These are phyloP conservation scores for Aspergillus sclerotiicarbonarius DNA, from an alignment of 495 filamentous ascomycete genomes.

Conservation along the genomic window DNA sequence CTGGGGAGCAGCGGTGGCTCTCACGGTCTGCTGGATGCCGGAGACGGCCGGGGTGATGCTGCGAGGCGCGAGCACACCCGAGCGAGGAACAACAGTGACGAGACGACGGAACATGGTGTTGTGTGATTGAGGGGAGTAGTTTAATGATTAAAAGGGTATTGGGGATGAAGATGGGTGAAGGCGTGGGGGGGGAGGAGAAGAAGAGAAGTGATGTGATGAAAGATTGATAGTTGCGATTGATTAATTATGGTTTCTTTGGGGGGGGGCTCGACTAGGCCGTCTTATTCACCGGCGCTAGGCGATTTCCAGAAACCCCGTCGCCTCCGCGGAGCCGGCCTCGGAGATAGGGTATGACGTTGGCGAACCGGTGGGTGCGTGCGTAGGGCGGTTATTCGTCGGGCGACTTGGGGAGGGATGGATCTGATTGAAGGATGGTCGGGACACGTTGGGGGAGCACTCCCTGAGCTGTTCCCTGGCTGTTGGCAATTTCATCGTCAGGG, in stretches of 20 bases:
- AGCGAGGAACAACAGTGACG: conserved; percentile 48
- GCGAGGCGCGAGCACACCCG: conserved; percentile 45
- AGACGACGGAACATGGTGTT: conserved; percentile 53
- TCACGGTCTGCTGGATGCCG: conserved; percentile 29
- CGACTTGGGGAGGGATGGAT: not conserved
- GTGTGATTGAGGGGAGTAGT: not conserved
- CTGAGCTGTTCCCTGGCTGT: not conserved
- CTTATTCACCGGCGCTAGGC: conserved; percentile 14
- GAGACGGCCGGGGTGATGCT: conserved; percentile 40
- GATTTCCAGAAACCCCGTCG: conserved; percentile 12
- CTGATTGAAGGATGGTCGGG: not conserved
- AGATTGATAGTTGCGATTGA: conserved; percentile 17
- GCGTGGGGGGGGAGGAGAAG: conserved; percentile 2
- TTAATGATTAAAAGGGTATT: not conserved
- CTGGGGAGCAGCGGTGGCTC: conserved; percentile 31
- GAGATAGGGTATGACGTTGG: conserved; percentile 7
- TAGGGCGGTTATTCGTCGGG: not conserved
- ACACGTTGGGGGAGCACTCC: not conserved
- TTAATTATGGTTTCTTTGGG: conserved; percentile 12
- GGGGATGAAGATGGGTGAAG: not conserved
- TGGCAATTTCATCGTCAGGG: not conserved
- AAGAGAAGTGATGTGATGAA: conserved; percentile 11
- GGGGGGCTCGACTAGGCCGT: not conserved
- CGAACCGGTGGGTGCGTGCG: not conserved
- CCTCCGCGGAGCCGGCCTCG: conserved; percentile 21